Base-by-base conservation (phyloP, 805 yeast species). In the Cyberlindnera galapagoensis region DNA sequence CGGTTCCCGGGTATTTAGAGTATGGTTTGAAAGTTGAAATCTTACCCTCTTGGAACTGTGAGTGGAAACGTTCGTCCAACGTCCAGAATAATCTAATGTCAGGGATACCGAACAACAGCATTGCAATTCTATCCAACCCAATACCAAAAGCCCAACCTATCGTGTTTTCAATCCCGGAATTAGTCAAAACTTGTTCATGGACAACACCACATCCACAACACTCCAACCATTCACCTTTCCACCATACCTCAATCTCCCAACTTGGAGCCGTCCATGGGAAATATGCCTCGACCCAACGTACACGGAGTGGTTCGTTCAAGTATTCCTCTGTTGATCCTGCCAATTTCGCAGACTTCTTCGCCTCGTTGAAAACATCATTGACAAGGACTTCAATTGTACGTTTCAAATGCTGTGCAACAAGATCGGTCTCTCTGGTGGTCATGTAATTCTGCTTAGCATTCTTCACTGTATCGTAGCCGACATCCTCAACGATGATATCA, bases 191-290 rank as follows among this genome's bases (percentile, higher is more conserved):
- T 30, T 75, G 76, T 44, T 85, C 80, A 44, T 76, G 76, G 7
- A 87, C 95, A 22, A 90, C 69, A 17, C 98, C 98, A 60, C 95
- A 85, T 1, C 98, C 98, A 51, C 95, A 85, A 54, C 95, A 78
- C 61, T 92, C 98, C 21, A 92, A 67, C 98, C 98, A 92, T 46
- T 88, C 94, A 32, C 92, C 94, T 53, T 87, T 84, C 97, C 97
- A 92, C 88, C 94, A 87, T 5, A 92, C 95, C 59, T 92, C 98
- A 45, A 94, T 86, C 52, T 92, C 97, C 94, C 95, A 92, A 26
- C 95, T 83, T 4, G 98, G 98, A 2, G 95, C 76, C 3, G 98
- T 92, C 97, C 97, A 92, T 4, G 98, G 98, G 63, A 92, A 92
- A 50, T 78, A 85, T 0, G 92, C 94, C 49, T 85, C 94, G 21